Base-by-base conservation (phyloP, 1,284 basidiomycete species). In the Dichomitus squalens region DNA sequence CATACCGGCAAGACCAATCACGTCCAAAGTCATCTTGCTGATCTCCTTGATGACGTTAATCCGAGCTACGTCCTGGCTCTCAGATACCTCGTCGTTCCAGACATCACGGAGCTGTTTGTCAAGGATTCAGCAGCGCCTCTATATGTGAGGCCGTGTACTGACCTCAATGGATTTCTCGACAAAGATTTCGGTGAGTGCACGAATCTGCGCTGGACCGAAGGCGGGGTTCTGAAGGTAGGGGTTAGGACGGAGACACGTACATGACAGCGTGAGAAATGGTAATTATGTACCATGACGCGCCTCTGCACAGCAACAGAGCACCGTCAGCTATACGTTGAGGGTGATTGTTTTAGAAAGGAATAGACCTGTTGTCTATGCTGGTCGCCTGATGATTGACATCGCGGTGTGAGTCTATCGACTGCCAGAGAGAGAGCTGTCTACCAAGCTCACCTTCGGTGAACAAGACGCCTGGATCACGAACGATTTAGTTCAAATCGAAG, bases 111-210 rank as follows among this genome's bases (percentile, higher is more conserved):
- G 67, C 72, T 72, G 8, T 14, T 23, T 14, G 31, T 2, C 25
- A 33, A 20, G 5, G 25, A 16, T 14, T 2, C 27, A 44, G 5
- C 5, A 16, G 8, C 11, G 4, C 4, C n/a, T 18, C 7, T n/a
- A 21, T n/a, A 18, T 43, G 4, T 14, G 43, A 31, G 3, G 41
- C 1, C 9, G 23, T 7, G 0, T 33, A 63, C 61, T 39, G 38
- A 83, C 84, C 64, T 80, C 70, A 0, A 75, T 60, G 0, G 84
- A 69, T 68, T 86, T 86, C 4, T 78, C 73, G 3, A 84, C 58
- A 57, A 87, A 86, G 20, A 85, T 76, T 16, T 74, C 73, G 0
- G 81, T 85, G 0, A 86, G 67, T 39, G 79, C 80, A 1, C 84
- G 74, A 34, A 86, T 76, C 58, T 85, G 80, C 1, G 76, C 68